Conservation (phyloP, 2,329 filamentous ascomycete species). For the Fusarium drepaniforme region DNA sequence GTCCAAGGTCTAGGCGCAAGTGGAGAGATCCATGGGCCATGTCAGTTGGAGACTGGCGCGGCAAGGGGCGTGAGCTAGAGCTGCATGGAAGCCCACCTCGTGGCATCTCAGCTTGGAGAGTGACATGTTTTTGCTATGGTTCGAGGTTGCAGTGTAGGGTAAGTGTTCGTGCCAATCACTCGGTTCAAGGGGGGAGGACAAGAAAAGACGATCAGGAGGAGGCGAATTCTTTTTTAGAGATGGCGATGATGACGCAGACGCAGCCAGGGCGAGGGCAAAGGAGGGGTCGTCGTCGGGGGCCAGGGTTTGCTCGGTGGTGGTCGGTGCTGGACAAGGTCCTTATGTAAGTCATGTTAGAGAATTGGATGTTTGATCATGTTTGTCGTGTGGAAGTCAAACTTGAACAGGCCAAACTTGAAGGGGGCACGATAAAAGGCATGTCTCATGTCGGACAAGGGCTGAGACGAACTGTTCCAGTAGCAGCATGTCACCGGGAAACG, state of each 20-base stretch:
- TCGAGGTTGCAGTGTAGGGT: conserved; percentile 32
- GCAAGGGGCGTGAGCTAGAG: conserved; percentile 42
- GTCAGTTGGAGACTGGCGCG: conserved; percentile 34
- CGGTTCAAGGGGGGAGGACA: neutral
- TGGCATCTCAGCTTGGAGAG: conserved; percentile 33
- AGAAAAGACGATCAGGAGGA: conserved; percentile 21
- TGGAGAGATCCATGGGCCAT: conserved; percentile 28
- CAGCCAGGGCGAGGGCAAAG: conserved; percentile 1
- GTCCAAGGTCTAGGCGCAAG: conserved; percentile 36
- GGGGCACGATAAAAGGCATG: neutral
- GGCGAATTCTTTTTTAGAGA: neutral
- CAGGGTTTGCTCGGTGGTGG: neutral
- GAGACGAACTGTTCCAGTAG: neutral
- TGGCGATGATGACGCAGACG: conserved; percentile 21
- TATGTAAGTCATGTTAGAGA: conserved; percentile 24
- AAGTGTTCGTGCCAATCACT: conserved; percentile 13
- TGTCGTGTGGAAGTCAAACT: neutral
- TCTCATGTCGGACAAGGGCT: neutral
- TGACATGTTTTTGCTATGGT: conserved; percentile 8
- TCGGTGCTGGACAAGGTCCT: conserved; percentile 9
- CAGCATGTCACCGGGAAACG: neutral
- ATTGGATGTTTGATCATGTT: conserved; percentile 13
- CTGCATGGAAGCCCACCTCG: conserved; percentile 42
- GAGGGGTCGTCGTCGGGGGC: neutral
- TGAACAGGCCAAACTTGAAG: neutral